phyloP scores from a whole-genome alignment of 805 yeast genomes.

The Ascoidea rubescens region DNA sequence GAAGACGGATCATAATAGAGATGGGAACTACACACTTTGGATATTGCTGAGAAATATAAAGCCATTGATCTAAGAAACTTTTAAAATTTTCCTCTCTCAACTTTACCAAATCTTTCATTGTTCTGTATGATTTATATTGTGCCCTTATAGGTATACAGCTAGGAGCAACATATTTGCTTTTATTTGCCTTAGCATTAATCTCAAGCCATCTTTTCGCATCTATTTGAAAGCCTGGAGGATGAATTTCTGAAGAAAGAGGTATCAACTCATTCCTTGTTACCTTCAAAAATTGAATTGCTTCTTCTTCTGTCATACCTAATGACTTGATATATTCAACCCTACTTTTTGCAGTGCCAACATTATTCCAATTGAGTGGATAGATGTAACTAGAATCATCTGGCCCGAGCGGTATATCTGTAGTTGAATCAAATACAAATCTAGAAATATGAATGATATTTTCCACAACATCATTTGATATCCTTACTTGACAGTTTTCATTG shows the following conservation, averaged over 20 bases:
- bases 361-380: constrained; percentile 17
- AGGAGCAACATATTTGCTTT: constrained; percentile 14
- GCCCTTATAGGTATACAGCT: constrained; percentile 20
- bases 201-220: constrained; percentile 20
- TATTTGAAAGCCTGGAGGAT: constrained; percentile 14
- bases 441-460: not conserved
- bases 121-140: constrained; percentile 23
- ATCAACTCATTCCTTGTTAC: constrained; percentile 20
- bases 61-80: constrained; percentile 25
- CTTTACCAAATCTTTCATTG: constrained; percentile 26
- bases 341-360: constrained; percentile 15
- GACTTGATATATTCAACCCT: constrained; percentile 13
- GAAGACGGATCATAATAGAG: constrained; percentile 25
- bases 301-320: constrained; percentile 19
- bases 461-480: not conserved
- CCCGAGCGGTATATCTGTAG: not conserved
- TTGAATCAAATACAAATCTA: not conserved
- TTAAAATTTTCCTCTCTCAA: constrained; percentile 21
- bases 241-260: constrained; percentile 11
- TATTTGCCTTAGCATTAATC: constrained; percentile 9
- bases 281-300: constrained; percentile 18
- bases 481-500: not conserved
- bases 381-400: constrained; percentile 10
- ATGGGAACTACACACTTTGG: constrained; percentile 25
- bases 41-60: constrained; percentile 27